A percentile compares a stretch with the other conserved stretches of the same genome.
These are phyloP conservation scores for Capsicum rhomboideum DNA, from an alignment of 257 asterid species.

Conservation along the genomic window DNA sequence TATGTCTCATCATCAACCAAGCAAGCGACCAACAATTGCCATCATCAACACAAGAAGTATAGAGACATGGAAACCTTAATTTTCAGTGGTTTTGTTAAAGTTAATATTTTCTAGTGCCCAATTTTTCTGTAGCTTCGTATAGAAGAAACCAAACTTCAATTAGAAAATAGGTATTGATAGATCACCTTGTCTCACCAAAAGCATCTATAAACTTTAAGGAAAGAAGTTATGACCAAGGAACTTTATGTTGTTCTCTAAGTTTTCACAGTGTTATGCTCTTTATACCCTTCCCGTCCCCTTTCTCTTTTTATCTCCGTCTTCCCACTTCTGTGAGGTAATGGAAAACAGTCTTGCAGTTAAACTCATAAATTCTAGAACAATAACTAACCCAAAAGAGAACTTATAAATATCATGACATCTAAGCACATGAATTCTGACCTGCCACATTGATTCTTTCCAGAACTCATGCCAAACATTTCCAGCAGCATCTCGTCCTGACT, in stretches of 20 bases:
- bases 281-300: background rate
- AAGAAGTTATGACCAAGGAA: background rate
- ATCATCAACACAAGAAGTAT: background rate
- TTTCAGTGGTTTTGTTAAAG: background rate
- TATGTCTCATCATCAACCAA: background rate
- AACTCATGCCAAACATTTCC: conserved; percentile 94
- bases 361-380: background rate
- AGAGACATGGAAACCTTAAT: background rate
- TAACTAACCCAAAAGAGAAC: background rate
- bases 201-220: background rate
- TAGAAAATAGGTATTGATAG: background rate
- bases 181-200: background rate
- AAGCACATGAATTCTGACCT: conserved; percentile 38
- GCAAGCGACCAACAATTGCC: background rate
- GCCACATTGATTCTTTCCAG: conserved; percentile 86
- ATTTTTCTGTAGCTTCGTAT: background rate
- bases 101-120: background rate
- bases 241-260: background rate
- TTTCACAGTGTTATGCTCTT: background rate
- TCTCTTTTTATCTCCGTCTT: background rate
- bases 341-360: background rate
- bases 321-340: background rate
- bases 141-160: background rate
- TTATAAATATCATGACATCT: background rate
- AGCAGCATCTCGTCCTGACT: conserved; percentile 85